Base-by-base conservation (phyloP, 148 eudicot species). In the Rhododendron ferrugineum region DNA sequence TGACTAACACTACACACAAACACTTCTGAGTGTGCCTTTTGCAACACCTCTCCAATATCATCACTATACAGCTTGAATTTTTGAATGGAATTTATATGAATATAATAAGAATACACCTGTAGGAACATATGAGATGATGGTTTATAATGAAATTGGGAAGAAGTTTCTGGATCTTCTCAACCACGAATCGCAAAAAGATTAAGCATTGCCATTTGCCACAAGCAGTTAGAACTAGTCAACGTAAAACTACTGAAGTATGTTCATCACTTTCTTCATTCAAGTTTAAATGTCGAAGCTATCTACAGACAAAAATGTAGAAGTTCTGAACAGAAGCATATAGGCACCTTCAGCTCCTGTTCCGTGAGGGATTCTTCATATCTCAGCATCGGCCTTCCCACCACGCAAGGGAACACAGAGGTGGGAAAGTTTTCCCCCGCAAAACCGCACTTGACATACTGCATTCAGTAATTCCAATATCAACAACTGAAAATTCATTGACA, bases 391-490 rank as follows among this genome's bases (percentile, higher is more conserved):
- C 94, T 91, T 78, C 98, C 99, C 26, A 97, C 99, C 84, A 95
- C 94, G 79, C 98, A 97, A 73, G 99, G 99, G 87, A 95, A 97
- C n/a, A 97, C 99, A 15, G 99, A 97, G 64, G 98, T 94, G 60
- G 99, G 99, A 81, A 97, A 97, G 85, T 97, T 97, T 90, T 95
- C 99, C 74, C 98, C 98, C 6, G 99, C 99, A 87, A 97, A 97
- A 80, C 99, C 99, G 84, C 99, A 97, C 89, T 97, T 97, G 86
- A 97, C 99, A 94, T 97, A 97, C 99, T 97, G 92, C 93, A 94
- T 78, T 81, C 49, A 58, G 83, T 75, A 64, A 78, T 40, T n/a
- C 23, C n/a, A 74, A 13, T 49, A 18, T 70, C 82, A 84, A 3
- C 36, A 75, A 54, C 44, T 22, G 52, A 77, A 74, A 83, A 70